phyloP scores from a whole-genome alignment of 1,139 yeast genomes.

The Lodderomyces oxycetoniae region DNA sequence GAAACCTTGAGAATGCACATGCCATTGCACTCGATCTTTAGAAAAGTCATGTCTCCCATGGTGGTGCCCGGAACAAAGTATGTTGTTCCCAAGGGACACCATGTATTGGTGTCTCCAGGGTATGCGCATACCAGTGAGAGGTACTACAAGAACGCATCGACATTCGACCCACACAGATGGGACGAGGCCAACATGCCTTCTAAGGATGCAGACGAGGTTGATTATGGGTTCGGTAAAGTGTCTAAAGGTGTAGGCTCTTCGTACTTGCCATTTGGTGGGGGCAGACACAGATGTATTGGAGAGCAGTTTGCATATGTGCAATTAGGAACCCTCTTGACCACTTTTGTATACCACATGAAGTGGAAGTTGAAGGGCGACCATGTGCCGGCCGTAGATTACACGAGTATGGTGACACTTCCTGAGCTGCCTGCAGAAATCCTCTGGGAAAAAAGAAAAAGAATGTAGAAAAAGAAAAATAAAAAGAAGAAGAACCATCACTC shows the following conservation, averaged over 20 bases:
- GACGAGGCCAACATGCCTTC: constrained; percentile 40
- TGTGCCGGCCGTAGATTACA: constrained; percentile 78
- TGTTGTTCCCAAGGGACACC: constrained; percentile 85
- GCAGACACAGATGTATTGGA: constrained; percentile 99
- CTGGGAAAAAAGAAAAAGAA: constrained; percentile 59
- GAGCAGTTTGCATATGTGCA: constrained; percentile 97
- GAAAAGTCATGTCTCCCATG: constrained; percentile 77
- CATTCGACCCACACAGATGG: constrained; percentile 90
- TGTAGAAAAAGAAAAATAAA: background rate
- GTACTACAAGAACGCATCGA: constrained; percentile 69
- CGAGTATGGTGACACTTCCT: constrained; percentile 93
- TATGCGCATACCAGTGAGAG: constrained; percentile 72
- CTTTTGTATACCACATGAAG: constrained; percentile 68
- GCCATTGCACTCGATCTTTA: constrained; percentile 93
- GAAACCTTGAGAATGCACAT: constrained; percentile 94
- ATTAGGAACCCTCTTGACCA: constrained; percentile 77
- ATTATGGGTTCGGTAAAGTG: constrained; percentile 93
- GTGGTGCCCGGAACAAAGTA: constrained; percentile 76
- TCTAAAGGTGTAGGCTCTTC: constrained; percentile 95
- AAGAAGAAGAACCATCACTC: background rate
- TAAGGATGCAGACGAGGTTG: constrained; percentile 49
- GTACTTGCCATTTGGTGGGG: constrained; percentile 97
- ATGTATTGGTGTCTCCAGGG: constrained; percentile 91
- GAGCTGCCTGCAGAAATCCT: constrained; percentile 67
- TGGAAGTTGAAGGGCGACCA: constrained; percentile 65